A percentile compares a stretch with the other conserved stretches of the same genome.
Conservation (phyloP, 2,329 filamentous ascomycete species). For the Ceratocystis smalleyi region DNA sequence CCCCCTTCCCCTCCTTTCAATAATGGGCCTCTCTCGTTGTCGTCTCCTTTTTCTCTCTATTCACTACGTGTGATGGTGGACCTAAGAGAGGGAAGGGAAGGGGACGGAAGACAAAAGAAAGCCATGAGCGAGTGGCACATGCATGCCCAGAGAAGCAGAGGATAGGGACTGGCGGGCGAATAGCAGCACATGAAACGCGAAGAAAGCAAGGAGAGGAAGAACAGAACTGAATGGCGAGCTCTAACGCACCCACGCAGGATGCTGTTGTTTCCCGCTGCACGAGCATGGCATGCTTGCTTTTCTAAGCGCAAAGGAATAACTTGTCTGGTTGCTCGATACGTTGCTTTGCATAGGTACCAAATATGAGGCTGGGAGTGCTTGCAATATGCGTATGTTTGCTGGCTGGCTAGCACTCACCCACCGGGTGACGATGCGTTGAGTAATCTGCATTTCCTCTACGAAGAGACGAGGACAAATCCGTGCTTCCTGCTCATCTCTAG, state of each 20-base stretch:
- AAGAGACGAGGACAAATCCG: too few species aligned
- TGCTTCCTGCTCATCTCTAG: too few species aligned
- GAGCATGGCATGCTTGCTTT: background rate
- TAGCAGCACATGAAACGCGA: too few species aligned
- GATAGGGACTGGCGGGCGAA: background rate
- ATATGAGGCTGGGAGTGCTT: background rate
- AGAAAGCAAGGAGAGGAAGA: background rate
- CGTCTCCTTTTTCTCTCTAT: background rate
- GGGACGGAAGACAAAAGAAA: background rate
- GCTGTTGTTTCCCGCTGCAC: background rate
- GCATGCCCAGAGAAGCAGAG: background rate
- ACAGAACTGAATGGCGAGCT: background rate
- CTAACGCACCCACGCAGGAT: background rate
- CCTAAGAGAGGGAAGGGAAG: background rate
- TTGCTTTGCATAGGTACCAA: background rate
- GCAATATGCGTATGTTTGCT: background rate
- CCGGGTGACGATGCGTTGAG: too few species aligned
- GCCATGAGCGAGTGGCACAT: background rate
- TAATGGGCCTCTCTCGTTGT: too few species aligned
- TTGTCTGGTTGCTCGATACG: background rate
- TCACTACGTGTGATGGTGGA: background rate
- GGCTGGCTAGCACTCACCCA: background rate
- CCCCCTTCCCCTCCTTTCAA: too few species aligned
- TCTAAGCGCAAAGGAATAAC: background rate
- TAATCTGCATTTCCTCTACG: too few species aligned